phyloP scores from a whole-genome alignment of 139 green algal species.

The Micractinium sp. region DNA sequence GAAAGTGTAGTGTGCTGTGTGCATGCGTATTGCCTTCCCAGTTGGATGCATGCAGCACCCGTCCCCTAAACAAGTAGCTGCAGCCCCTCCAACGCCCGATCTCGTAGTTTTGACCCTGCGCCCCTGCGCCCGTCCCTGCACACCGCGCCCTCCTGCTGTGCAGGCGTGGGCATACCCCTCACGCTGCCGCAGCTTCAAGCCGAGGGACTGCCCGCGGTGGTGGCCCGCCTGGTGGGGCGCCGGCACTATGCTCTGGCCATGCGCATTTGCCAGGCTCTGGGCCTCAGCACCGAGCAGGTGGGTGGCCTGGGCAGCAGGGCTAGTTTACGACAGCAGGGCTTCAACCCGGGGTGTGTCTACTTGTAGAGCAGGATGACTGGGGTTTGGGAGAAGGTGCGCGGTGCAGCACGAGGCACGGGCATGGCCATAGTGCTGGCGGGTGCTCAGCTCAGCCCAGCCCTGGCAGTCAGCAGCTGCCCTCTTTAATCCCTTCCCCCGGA shows the following conservation, averaged over 20 bases:
- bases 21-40: background rate
- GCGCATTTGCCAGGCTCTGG: constrained; percentile 58
- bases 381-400: too few relatives aligned
- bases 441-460: too few relatives aligned
- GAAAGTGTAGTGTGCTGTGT: background rate
- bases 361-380: too few relatives aligned
- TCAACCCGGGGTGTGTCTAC: background rate
- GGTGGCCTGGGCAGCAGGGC: background rate
- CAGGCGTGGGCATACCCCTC: constrained; percentile 78
- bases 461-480: too few relatives aligned
- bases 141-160: background rate
- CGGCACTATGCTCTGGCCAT: constrained; percentile 75
- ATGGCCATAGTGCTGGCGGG: background rate
- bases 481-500: too few relatives aligned
- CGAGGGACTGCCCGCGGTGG: constrained; percentile 66
- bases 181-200: constrained; percentile 72
- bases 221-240: constrained; percentile 64
- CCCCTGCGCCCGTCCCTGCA: background rate
- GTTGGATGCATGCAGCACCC: too few relatives aligned
- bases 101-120: background rate
- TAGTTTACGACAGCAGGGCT: background rate
- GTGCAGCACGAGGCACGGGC: too few relatives aligned
- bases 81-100: background rate
- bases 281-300: constrained; percentile 37
- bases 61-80: background rate